Evolutionary conservation across 768 basidiomycete genomes (phyloP).

Genomic region (Crassisporium funariophilum): DNA sequence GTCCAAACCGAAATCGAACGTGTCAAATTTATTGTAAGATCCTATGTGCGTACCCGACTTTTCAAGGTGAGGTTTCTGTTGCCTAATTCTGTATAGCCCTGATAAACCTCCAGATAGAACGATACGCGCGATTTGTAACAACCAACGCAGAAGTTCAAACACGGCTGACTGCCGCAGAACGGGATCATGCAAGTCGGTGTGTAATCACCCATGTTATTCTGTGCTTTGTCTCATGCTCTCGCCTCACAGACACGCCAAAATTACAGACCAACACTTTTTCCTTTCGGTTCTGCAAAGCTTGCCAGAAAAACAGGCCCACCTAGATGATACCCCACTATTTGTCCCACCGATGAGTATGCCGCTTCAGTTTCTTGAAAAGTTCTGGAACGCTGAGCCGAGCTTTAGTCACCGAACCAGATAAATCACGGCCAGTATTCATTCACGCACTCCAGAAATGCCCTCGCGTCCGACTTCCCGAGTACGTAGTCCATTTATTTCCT

Average conservation of each 20-base stretch:
- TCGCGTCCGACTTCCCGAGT: constrained; percentile 71
- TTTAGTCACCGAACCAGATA: constrained; percentile 79
- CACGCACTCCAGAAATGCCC: constrained; percentile 75
- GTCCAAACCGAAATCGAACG: constrained; percentile 95
- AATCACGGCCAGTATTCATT: constrained; percentile 75
- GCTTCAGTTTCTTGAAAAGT: constrained; percentile 8
- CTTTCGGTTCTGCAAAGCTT: constrained; percentile 82
- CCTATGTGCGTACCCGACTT: constrained; percentile 84
- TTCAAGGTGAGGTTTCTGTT: constrained; percentile 65
- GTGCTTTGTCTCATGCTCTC: neutral
- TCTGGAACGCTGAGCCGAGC: neutral
- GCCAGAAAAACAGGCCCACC: constrained; percentile 71
- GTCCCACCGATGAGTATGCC: constrained; percentile 75
- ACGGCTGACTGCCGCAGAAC: constrained; percentile 81
- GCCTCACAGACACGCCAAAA: constrained; percentile 62
- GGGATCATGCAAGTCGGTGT: constrained; percentile 77
- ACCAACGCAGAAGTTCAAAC: constrained; percentile 71
- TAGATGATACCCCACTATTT: constrained; percentile 75
- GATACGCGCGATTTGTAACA: constrained; percentile 79
- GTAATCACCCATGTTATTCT: constrained; percentile 9
- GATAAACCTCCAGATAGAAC: constrained; percentile 71
- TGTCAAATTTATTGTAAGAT: constrained; percentile 88
- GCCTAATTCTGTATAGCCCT: neutral
- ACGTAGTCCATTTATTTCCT: constrained; percentile 24
- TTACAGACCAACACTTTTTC: constrained; percentile 78